Conservation (phyloP, 495 filamentous ascomycete species). For the Lasiosphaeria miniovina region DNA sequence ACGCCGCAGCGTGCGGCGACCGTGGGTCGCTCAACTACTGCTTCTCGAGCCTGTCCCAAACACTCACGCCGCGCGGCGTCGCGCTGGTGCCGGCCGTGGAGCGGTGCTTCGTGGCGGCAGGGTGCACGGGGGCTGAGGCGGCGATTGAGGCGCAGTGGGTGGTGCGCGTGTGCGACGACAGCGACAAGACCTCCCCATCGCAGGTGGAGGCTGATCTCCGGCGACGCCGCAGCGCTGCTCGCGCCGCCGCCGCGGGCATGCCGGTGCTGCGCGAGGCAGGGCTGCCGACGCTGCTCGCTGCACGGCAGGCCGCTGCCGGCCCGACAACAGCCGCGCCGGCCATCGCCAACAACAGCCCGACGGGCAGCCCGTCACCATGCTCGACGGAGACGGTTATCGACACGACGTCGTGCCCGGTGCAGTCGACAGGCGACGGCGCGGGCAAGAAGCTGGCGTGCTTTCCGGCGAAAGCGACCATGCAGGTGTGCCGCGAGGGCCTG, state of each 20-base stretch:
- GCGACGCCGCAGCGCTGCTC: constrained; percentile 17
- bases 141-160: constrained; percentile 33
- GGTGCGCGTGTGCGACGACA: constrained; percentile 28
- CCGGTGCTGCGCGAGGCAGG: constrained; percentile 18
- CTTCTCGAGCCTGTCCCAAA: constrained; percentile 28
- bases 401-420: constrained; percentile 36
- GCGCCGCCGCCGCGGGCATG: constrained; percentile 29
- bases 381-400: constrained; percentile 30
- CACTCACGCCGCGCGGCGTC: constrained; percentile 1
- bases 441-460: constrained; percentile 37
- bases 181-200: neutral
- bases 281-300: constrained; percentile 14
- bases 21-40: constrained; percentile 33
- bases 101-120: constrained; percentile 37
- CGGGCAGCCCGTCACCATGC: constrained; percentile 29
- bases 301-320: constrained; percentile 7
- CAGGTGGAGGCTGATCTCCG: too few species aligned
- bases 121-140: constrained; percentile 38
- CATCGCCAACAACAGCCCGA: constrained; percentile 8
- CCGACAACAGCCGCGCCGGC: constrained; percentile 9
- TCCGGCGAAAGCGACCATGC: constrained; percentile 27
- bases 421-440: constrained; percentile 32
- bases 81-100: constrained; percentile 30
- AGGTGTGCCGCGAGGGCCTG: constrained; percentile 42
- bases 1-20: constrained; percentile 37